Evolutionary conservation across 164 flowering plant species (phyloP), one percentile per base, ranked within the genome.

Genomic region (Amborella trichopoda): DNA sequence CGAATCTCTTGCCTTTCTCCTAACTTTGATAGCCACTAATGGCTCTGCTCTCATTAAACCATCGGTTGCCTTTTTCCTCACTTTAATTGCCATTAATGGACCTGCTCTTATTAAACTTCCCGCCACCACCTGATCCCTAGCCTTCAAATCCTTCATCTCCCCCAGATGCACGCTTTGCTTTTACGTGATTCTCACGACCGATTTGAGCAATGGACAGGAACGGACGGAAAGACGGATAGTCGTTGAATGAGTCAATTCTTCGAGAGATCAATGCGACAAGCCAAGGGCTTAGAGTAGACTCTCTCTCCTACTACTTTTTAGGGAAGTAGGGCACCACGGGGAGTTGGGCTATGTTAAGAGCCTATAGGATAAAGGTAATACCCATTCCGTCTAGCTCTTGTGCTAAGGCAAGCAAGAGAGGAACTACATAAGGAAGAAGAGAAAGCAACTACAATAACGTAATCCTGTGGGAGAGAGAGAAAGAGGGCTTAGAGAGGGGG

Each of bases 371-470:
- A n/a, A n/a, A n/a, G n/a, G n/a, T n/a, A n/a, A n/a, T n/a, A n/a
- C n/a, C 34, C 34, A 30, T 30, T 30, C 13, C 34, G 9, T 30
- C 9, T 30, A 30, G 34, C 34, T 30, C 13, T 13, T 30, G 13
- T 30, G 34, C 34, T 13, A 30, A 30, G 34, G 34, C 34, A 30
- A 30, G 34, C 34, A 30, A 30, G 34, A 30, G 34, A 30, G 34
- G 34, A 13, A 30, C 13, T 30, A 30, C 34, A 30, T 30, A 30
- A 30, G 34, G 34, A 30, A 30, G 34, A 30, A 30, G 13, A 13
- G 34, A 30, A 13, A 30, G 34, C 34, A 30, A 30, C 34, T 30
- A 30, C 6, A 30, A n/a, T n/a, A n/a, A n/a, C n/a, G 13, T 30
- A 30, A 30, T 6, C 34, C 34, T 6, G 13, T 6, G 34, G 34